A percentile compares a stretch with the other conserved stretches of the same genome.
Evolutionary conservation across 2,329 filamentous ascomycete species (phyloP).

Genomic region (Sporothrix pseudoabietina): DNA sequence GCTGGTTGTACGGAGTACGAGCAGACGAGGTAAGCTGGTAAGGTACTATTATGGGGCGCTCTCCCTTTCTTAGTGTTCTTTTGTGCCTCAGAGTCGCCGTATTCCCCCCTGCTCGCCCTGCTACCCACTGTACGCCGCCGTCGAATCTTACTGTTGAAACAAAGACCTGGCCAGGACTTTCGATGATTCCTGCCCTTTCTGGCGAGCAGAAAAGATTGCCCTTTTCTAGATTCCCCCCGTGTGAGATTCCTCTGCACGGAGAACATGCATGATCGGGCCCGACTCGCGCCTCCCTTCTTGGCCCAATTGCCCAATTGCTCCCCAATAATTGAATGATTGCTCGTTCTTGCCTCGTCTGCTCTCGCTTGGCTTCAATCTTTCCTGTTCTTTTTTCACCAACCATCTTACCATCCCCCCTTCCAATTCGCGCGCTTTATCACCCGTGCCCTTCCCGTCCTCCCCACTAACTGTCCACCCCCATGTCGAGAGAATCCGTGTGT

Average conservation of each 20-base stretch:
- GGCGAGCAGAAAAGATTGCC: background rate
- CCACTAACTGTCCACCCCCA: background rate
- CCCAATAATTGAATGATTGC: too few species aligned
- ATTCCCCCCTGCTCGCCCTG: background rate
- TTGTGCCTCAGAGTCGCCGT: slow-evolving; percentile 13
- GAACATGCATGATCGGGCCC: background rate
- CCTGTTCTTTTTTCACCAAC: background rate
- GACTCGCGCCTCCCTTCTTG: background rate
- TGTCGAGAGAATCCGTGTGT: slow-evolving; percentile 7
- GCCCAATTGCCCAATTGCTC: too few species aligned
- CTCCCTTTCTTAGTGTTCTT: slow-evolving; percentile 8
- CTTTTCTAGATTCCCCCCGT: background rate
- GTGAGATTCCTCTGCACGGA: too few species aligned
- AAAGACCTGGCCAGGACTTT: background rate
- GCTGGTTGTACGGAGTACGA: too few species aligned
- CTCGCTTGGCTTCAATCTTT: background rate
- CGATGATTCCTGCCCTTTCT: background rate
- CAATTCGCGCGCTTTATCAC: background rate
- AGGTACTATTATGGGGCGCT: background rate
- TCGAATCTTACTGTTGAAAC: background rate
- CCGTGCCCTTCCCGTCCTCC: background rate
- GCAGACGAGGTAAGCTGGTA: too few species aligned
- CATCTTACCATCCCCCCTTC: background rate
- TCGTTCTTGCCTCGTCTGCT: too few species aligned
- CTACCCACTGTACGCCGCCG: background rate